Base-by-base conservation (phyloP, 164 flowering plant species). In the Kalanchoe fedtschenkoi region DNA sequence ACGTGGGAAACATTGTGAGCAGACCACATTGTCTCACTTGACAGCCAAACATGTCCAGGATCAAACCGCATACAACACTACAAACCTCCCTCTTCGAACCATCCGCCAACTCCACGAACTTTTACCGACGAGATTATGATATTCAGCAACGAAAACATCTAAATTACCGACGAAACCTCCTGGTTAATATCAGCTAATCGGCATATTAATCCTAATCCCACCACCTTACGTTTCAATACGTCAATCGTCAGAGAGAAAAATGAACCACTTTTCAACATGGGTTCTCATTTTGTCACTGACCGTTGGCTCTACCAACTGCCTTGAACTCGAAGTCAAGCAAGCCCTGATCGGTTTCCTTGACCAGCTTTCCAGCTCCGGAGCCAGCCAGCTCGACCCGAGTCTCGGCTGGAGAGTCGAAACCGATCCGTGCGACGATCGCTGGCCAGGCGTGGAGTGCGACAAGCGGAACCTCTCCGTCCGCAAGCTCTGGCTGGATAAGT, bases 201-300 rank as follows among this genome's bases (percentile, higher is more conserved):
- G n/a, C n/a, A n/a, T n/a, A n/a, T n/a, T n/a, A n/a, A n/a, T n/a
- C n/a, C n/a, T n/a, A n/a, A n/a, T n/a, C n/a, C n/a, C n/a, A n/a
- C n/a, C n/a, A n/a, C n/a, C n/a, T n/a, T n/a, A n/a, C n/a, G n/a
- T n/a, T n/a, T n/a, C n/a, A n/a, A n/a, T n/a, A n/a, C 30, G 13
- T 8, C 46, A 16, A 21, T 46, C 26, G 11, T 46, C 28, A 8
- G 21, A 8, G 38, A 43, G 32, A 46, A 37, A 57, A 35, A 77
- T 74, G 80, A 65, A 65, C 6, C 68, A 60, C 68, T 57, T 65
- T 34, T 34, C 70, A 17, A 34, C 66, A 42, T 74, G 78, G 76
- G 74, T 63, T 17, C 35, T 78, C 6, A 24, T 47, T 47, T 8
- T 21, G 8, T 22, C 55, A 47, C 28, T 47, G 11, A 9, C 55